Base-by-base conservation (phyloP, 306 rosid species). In the Pueraria montana region DNA sequence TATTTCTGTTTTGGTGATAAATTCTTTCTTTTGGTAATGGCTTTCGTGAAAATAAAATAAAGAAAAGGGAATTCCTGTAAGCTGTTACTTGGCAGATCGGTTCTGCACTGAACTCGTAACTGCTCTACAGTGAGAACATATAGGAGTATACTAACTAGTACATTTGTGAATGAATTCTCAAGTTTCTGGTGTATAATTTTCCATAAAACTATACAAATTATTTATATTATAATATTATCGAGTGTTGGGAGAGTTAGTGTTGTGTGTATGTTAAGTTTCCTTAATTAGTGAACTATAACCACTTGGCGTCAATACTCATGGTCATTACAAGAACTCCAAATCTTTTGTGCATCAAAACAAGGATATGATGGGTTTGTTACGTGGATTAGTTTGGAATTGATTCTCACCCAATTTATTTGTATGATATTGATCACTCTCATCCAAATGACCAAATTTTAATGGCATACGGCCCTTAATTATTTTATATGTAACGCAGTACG, bases 21-120 rank as follows among this genome's bases (percentile, higher is more conserved):
- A 48, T 76, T 80, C 63, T 69, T 71, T 71, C 77, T 30, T 83
- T 55, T 76, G 55, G 74, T 26, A 42, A 62, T 23, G 20, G 5
- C 58, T 83, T 74, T 11, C 61, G 43, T 81, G 17, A 62, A 21
- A 27, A 59, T 30, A 17, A 13, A 50, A 50, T 50, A 11, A 50
- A 53, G 4, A 11, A 80, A n/a, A 26, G 17, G 3, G 23, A 69
- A 27, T 27, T 27, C 32, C 32, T 27, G 32, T 27, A 27, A 27
- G 32, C 32, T 27, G 32, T 32, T 62, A 64, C 30, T 6, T 11
- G 61, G 42, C 70, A 62, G 61, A 27, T 72, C 8, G 18, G 20
- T 34, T 73, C n/a, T n/a, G n/a, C n/a, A n/a, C n/a, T n/a, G n/a
- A n/a, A n/a, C 18, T 8, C 11, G 3, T 53, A 53, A 18, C 24